Evolutionary conservation across 2,329 filamentous ascomycete species (phyloP), one percentile per base, ranked within the genome.

Genomic region (Fusarium succisae): DNA sequence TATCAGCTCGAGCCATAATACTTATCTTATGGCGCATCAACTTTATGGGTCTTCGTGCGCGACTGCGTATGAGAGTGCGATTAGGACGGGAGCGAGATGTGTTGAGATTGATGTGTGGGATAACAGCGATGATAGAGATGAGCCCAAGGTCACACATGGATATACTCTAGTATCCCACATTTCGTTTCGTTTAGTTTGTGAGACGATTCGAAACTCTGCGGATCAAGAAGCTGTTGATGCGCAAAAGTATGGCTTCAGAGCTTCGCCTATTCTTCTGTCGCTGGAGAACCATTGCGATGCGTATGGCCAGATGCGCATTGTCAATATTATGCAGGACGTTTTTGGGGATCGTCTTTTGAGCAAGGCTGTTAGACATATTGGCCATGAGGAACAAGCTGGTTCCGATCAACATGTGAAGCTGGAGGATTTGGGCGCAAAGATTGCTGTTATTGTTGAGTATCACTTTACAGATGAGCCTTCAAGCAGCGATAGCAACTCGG

Each of bases 51-150:
- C 84, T 28, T 92, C 90, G 4, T 89, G 88, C 6, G 90, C 90
- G 13, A 83, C 85, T 8, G 91, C 90, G 0, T 94, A 94, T 77
- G 86, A 91, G 76, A 89, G 86, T 11, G 90, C 90, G 0, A 83
- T 94, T 22, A 83, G 82, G 37, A 88, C 90, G 1, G 92, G 91
- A 4, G 90, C 91, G 5, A 85, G 92, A 12, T 94, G 92, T 75
- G 91, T 94, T 43, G 92, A 94, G 81, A 93, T 93, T 61, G 91
- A 93, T 77, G 92, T 90, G 4, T 94, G 91, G 92, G 91, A 93
- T 76, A 86, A 91, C 54, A 84, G 87, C 43, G 87, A 90, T 14
- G 80, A 92, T 75, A 82, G 82, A 44, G 86, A 90, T 15, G 91
- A 93, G 79, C 91, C 91, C 8, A 93, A 92, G 78, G 91, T 93